Percentiles rank a stretch among this genome's conserved stretches.
phyloP scores from a whole-genome alignment of 176 grass and related monocot genomes.

The Oryza longistaminata region DNA sequence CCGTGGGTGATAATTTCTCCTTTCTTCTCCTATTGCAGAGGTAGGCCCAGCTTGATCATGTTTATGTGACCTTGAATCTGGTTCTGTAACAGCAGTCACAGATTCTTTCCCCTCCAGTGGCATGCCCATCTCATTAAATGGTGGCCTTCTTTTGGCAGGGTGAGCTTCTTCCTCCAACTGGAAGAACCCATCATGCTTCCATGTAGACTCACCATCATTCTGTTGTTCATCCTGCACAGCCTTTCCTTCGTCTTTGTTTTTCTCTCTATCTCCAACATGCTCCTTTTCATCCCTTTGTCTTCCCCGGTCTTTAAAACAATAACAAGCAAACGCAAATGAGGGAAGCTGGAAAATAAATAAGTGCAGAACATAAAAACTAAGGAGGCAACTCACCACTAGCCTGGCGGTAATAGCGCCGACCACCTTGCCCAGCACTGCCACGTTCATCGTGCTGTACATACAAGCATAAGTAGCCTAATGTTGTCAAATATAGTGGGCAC shows the following conservation, averaged over 20 bases:
- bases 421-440: constrained; percentile 67
- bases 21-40: constrained; percentile 57
- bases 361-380: constrained; percentile 2
- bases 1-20: constrained; percentile 35
- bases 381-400: constrained; percentile 43
- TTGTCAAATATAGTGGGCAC: constrained; percentile 72
- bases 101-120: constrained; percentile 47
- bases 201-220: constrained; percentile 44
- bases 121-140: constrained; percentile 59
- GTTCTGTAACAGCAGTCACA: constrained; percentile 20
- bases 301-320: constrained; percentile 56
- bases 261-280: constrained; percentile 39
- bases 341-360: constrained; percentile 27
- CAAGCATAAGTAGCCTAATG: constrained; percentile 80
- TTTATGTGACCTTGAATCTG: constrained; percentile 32
- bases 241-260: constrained; percentile 35
- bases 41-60: constrained; percentile 39
- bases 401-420: constrained; percentile 54
- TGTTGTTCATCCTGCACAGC: constrained; percentile 36
- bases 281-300: constrained; percentile 58
- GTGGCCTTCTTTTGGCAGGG: constrained; percentile 48
- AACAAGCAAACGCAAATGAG: constrained; percentile 21
- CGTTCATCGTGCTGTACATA: constrained; percentile 90
- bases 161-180: constrained; percentile 52
- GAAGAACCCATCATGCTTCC: constrained; percentile 72